Evolutionary conservation across 768 basidiomycete species (phyloP).

Genomic region (Tylopilus rubrobrunneus): DNA sequence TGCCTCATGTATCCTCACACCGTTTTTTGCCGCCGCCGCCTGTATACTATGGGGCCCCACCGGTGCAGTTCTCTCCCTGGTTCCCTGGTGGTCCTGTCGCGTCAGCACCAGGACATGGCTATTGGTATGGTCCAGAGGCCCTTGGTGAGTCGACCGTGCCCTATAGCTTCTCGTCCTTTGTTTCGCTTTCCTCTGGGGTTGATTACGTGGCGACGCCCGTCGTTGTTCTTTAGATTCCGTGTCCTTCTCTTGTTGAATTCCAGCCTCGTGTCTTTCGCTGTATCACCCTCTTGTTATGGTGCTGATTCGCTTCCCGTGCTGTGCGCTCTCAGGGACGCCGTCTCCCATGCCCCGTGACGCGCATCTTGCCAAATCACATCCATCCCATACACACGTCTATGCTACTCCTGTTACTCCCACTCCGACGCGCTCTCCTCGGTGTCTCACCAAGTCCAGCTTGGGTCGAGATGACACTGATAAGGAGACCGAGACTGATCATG

Average conservation of each 20-base stretch:
- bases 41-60: constrained; percentile 11
- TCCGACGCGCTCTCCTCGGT: not conserved
- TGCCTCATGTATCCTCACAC: constrained; percentile 6
- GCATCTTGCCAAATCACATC: constrained; percentile 1
- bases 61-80: constrained; percentile 14
- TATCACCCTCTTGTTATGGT: not conserved
- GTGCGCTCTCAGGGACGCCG: constrained; percentile 13
- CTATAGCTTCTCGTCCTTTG: not conserved
- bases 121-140: constrained; percentile 19
- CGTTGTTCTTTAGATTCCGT: not conserved
- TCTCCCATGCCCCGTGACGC: constrained; percentile 10
- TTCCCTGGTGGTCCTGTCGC: constrained; percentile 9
- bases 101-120: constrained; percentile 16
- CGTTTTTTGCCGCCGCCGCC: constrained; percentile 13
- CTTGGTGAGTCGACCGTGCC: constrained; percentile 16
- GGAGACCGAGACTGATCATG: constrained; percentile 23
- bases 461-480: constrained; percentile 15
- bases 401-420: not conserved
- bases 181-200: not conserved
- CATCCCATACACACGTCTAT: constrained; percentile 5
- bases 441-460: not conserved
- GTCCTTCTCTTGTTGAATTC: not conserved
- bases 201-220: constrained; percentile 1
- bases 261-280: not conserved
- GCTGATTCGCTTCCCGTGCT: constrained; percentile 9